Evolutionary conservation across 495 filamentous ascomycete species (phyloP).

Genomic region (Podospora australis): DNA sequence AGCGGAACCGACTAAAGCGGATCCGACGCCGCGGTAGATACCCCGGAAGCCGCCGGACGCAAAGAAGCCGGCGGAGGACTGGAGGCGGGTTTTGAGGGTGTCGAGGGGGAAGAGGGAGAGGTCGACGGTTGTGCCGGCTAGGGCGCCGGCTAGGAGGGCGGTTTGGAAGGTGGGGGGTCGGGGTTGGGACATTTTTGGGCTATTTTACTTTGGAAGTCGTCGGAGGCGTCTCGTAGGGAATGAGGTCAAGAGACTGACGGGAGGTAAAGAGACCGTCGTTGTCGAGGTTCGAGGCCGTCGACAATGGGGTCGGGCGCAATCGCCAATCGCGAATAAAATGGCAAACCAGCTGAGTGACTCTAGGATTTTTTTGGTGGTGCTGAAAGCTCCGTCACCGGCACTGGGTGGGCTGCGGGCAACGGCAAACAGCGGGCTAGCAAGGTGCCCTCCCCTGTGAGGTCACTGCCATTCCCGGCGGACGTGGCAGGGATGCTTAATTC

Average conservation of each 20-base stretch:
- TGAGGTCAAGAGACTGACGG: neutral
- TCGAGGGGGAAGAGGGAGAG: slow-evolving; percentile 87
- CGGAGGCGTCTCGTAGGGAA: too few relatives aligned
- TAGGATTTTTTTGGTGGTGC: too few relatives aligned
- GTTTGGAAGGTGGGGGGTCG: slow-evolving; percentile 43
- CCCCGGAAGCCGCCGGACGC: slow-evolving; percentile 68
- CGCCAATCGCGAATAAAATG: too few relatives aligned
- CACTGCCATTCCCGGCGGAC: too few relatives aligned
- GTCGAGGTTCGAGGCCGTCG: neutral
- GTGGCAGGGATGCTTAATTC: too few relatives aligned
- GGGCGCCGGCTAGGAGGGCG: slow-evolving; percentile 62
- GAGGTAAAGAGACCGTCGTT: too few relatives aligned
- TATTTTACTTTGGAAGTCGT: neutral
- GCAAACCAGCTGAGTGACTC: too few relatives aligned
- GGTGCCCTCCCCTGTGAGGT: too few relatives aligned
- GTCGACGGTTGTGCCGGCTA: slow-evolving; percentile 85
- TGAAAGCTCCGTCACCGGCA: too few relatives aligned
- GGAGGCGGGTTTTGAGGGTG: slow-evolving; percentile 88
- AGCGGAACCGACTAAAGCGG: slow-evolving; percentile 79
- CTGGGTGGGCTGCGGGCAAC: too few relatives aligned
- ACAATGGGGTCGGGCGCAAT: neutral
- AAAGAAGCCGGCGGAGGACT: slow-evolving; percentile 75
- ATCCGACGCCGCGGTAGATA: slow-evolving; percentile 65
- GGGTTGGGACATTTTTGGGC: slow-evolving; percentile 7
- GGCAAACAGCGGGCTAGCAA: too few relatives aligned